phyloP scores from a whole-genome alignment of 352 stramenopile genomes.

The Phytophthora vignae region DNA sequence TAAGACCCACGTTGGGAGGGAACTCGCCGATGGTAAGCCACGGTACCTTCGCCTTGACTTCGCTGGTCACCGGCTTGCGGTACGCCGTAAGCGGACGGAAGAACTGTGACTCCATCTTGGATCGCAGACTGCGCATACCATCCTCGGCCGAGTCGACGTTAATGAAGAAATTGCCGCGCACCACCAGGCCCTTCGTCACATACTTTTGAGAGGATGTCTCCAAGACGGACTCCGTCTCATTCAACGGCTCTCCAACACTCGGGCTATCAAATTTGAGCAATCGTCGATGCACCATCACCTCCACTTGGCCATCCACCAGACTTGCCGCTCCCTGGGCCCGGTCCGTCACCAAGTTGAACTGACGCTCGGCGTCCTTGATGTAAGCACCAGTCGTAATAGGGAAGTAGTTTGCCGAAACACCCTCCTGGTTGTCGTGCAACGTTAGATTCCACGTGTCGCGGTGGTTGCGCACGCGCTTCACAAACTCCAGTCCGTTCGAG shows the following conservation, averaged over 20 bases:
- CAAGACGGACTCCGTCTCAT: slow-evolving; percentile 90
- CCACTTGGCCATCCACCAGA: slow-evolving; percentile 90
- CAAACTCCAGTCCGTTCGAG: slow-evolving; percentile 96
- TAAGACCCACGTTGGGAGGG: slow-evolving; percentile 94
- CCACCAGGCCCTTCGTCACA: slow-evolving; percentile 67
- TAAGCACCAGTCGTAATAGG: slow-evolving; percentile 96
- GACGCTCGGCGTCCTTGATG: slow-evolving; percentile 87
- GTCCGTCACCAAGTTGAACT: slow-evolving; percentile 93
- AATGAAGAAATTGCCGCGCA: slow-evolving; percentile 75
- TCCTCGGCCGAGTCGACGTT: slow-evolving; percentile 66
- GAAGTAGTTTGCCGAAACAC: slow-evolving; percentile 97
- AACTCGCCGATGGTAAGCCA: slow-evolving; percentile 81
- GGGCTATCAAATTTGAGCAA: slow-evolving; percentile 93
- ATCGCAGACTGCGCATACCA: slow-evolving; percentile 62
- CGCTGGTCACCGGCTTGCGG: slow-evolving; percentile 36
- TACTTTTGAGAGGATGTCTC: slow-evolving; percentile 50
- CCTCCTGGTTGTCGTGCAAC: slow-evolving; percentile 91
- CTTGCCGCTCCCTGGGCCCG: slow-evolving; percentile 93
- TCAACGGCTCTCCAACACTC: slow-evolving; percentile 93
- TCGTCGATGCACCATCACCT: slow-evolving; percentile 98
- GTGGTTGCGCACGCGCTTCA: slow-evolving; percentile 89
- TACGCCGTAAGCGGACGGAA: slow-evolving; percentile 71
- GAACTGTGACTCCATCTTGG: slow-evolving; percentile 76
- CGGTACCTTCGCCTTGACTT: slow-evolving; percentile 62
- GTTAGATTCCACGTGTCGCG: slow-evolving; percentile 91